Evolutionary conservation across 352 stramenopile species (phyloP).

Genomic region (Phytophthora idaei): DNA sequence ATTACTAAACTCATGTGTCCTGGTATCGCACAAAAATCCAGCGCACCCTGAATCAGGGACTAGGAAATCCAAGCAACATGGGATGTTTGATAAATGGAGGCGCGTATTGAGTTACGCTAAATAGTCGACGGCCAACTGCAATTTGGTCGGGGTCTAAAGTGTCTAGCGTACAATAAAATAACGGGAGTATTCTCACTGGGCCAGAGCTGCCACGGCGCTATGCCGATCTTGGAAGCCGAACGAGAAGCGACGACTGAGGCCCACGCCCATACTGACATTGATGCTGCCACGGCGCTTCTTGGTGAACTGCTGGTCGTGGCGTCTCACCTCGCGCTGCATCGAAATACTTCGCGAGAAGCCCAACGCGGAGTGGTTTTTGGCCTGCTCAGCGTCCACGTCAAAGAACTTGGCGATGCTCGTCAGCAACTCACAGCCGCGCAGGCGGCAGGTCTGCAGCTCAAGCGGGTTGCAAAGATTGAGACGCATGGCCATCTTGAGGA

Average conservation of each 20-base stretch:
- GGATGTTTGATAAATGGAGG: neutral
- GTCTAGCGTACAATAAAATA: slow-evolving; percentile 34
- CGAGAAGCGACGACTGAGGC: slow-evolving; percentile 27
- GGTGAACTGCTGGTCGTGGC: slow-evolving; percentile 37
- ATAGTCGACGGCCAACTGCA: slow-evolving; percentile 18
- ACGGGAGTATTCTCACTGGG: slow-evolving; percentile 22
- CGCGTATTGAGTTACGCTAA: slow-evolving; percentile 33
- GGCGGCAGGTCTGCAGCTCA: slow-evolving; percentile 49
- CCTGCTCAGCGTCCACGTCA: slow-evolving; percentile 36
- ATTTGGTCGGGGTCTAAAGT: slow-evolving; percentile 9
- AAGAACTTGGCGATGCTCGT: slow-evolving; percentile 57
- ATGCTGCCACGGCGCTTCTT: slow-evolving; percentile 35
- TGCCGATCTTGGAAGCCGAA: slow-evolving; percentile 26
- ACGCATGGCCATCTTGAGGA: slow-evolving; percentile 68
- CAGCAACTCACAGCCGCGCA: slow-evolving; percentile 52
- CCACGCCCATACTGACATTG: slow-evolving; percentile 17
- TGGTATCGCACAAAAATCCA: slow-evolving; percentile 23
- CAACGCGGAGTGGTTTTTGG: slow-evolving; percentile 10
- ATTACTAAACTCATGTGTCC: neutral
- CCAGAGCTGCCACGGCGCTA: slow-evolving; percentile 27
- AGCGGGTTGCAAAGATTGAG: slow-evolving; percentile 64
- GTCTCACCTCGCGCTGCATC: slow-evolving; percentile 27
- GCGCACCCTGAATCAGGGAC: neutral
- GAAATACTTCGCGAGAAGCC: slow-evolving; percentile 36
- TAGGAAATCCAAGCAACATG: neutral